A percentile compares a stretch with the other conserved stretches of the same genome.
These are phyloP conservation scores for Fomitopsis betulina DNA, from an alignment of 1,284 basidiomycete genomes.

Conservation along the genomic window DNA sequence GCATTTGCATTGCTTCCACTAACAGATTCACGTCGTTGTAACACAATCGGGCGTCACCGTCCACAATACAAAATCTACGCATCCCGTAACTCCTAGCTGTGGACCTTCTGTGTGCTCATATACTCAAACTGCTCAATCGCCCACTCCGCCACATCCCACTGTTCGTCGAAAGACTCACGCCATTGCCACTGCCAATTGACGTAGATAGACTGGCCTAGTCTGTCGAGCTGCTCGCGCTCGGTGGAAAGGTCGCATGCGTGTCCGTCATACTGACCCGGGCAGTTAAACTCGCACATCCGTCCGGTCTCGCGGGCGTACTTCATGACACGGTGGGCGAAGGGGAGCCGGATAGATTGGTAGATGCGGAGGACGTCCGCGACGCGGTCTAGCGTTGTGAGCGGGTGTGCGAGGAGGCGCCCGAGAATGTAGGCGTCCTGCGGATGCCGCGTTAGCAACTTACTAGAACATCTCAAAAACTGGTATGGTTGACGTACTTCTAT, in stretches of 20 bases:
- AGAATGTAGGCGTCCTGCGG: conserved; percentile 32
- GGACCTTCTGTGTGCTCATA: neutral
- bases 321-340: conserved; percentile 16
- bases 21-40: neutral
- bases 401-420: conserved; percentile 28
- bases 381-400: conserved; percentile 16
- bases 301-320: conserved; percentile 12
- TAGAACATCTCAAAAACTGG: neutral
- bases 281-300: conserved; percentile 22
- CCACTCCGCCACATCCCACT: conserved; percentile 15
- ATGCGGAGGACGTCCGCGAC: conserved; percentile 21
- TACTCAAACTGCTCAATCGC: conserved; percentile 6
- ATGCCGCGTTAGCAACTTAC: too few relatives aligned
- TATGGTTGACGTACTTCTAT: conserved; percentile 38
- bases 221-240: conserved; percentile 6
- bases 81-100: conserved; percentile 1
- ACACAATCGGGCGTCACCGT: neutral
- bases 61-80: too few relatives aligned
- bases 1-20: too few relatives aligned
- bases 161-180: conserved; percentile 13
- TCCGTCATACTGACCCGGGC: conserved; percentile 16
- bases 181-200: conserved; percentile 21
- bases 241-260: neutral
- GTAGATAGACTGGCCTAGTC: conserved; percentile 10
- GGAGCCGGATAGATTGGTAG: conserved; percentile 30